A percentile compares a stretch with the other conserved stretches of the same genome.
Conservation (phyloP, 139 green algal species). For the Tetradesmus lagerheimii region DNA sequence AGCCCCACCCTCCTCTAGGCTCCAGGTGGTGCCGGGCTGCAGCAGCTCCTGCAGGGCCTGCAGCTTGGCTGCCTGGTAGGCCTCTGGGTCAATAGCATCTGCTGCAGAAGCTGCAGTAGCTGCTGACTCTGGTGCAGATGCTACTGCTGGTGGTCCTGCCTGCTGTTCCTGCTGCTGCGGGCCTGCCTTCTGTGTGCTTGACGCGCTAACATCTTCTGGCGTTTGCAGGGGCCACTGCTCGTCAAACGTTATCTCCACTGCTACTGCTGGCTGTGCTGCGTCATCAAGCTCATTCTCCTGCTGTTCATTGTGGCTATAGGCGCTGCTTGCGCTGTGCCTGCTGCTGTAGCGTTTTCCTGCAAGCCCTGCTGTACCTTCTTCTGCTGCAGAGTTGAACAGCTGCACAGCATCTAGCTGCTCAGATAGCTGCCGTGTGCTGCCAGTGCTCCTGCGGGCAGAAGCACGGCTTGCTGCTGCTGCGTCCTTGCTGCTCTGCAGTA, state of each 20-base stretch:
- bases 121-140: neutral
- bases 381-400: neutral
- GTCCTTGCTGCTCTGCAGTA: neutral
- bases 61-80: neutral
- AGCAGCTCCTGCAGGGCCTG: slow-evolving; percentile 24
- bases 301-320: neutral
- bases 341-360: neutral
- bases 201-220: neutral
- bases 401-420: neutral
- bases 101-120: neutral
- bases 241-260: neutral
- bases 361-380: neutral
- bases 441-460: neutral
- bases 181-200: neutral
- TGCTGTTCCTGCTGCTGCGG: slow-evolving; percentile 12
- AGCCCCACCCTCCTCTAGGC: neutral
- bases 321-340: neutral
- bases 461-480: neutral
- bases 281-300: neutral
- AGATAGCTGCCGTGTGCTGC: neutral
- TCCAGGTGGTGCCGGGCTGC: slow-evolving; percentile 19
- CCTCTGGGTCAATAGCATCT: neutral
- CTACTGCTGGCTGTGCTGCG: neutral
- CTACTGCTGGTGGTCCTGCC: neutral
- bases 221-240: neutral